These are phyloP conservation scores for Strobilomyces confusus DNA, from an alignment of 768 basidiomycete species.

Conservation along the genomic window DNA sequence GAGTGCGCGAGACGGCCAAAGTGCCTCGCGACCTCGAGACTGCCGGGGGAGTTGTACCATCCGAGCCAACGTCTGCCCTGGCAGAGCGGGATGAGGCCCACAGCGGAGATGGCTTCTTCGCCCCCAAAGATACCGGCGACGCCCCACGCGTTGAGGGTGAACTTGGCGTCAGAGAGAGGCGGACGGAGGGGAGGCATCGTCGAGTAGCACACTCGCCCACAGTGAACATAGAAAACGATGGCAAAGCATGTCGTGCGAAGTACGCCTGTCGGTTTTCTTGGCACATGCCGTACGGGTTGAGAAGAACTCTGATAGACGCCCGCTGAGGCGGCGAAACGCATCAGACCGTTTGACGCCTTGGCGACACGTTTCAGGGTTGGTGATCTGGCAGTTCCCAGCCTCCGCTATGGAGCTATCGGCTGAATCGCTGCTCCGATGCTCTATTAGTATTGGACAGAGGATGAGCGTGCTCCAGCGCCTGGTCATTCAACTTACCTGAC, in stretches of 20 bases:
- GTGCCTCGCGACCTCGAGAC: conserved; percentile 26
- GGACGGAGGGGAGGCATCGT: conserved; percentile 14
- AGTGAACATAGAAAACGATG: not conserved
- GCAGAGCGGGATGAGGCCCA: conserved; percentile 29
- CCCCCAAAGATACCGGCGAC: conserved; percentile 36
- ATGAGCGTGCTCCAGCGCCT: not conserved
- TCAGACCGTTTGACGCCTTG: not conserved
- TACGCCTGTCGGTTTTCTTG: too few species aligned
- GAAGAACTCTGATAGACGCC: not conserved
- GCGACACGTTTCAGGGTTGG: conserved; percentile 1
- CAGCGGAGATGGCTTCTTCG: conserved; percentile 30
- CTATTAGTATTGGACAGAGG: not conserved
- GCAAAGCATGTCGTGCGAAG: not conserved
- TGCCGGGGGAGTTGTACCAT: conserved; percentile 35
- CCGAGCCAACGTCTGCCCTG: conserved; percentile 29
- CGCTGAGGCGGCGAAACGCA: not conserved
- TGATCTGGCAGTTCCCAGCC: not conserved
- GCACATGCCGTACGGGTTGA: not conserved
- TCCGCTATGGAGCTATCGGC: not conserved
- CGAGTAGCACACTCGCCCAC: not conserved
- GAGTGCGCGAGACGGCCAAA: conserved; percentile 28
- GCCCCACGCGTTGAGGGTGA: conserved; percentile 26
- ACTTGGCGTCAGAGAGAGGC: conserved; percentile 9
- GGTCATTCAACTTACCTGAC: too few species aligned
- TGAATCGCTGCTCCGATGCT: not conserved